Conservation (phyloP, 495 filamentous ascomycete species). For the Halenospora varia region DNA sequence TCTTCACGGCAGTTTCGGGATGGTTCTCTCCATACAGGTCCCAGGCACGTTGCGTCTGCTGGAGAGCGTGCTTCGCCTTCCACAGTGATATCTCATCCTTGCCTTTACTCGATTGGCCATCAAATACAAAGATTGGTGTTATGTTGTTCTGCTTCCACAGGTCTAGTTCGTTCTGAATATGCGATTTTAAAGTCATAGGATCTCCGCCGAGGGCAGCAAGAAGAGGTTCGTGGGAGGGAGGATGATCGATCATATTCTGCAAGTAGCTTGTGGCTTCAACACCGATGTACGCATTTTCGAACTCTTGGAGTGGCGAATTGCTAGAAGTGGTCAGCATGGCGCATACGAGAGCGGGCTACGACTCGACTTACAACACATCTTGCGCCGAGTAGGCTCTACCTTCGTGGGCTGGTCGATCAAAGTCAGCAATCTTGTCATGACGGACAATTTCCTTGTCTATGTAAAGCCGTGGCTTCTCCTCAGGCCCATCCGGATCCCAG, state of each 20-base stretch:
- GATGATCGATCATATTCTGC: conserved; percentile 62
- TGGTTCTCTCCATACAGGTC: conserved; percentile 76
- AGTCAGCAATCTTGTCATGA: background rate
- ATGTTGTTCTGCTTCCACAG: conserved; percentile 60
- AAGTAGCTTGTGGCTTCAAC: conserved; percentile 93
- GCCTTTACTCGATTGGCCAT: conserved; percentile 72
- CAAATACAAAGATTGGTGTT: conserved; percentile 80
- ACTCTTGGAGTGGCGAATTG: conserved; percentile 15
- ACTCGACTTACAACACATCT: conserved; percentile 5
- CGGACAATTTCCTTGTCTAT: background rate
- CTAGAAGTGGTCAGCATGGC: background rate
- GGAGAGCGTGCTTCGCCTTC: conserved; percentile 42
- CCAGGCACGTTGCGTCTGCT: conserved; percentile 66
- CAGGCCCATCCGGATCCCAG: too few species aligned
- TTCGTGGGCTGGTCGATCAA: background rate
- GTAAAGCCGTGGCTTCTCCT: too few species aligned
- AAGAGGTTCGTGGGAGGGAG: conserved; percentile 73
- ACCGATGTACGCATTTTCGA: conserved; percentile 21
- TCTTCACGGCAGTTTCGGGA: conserved; percentile 71
- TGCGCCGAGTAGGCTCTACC: conserved; percentile 3
- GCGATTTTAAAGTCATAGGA: conserved; percentile 68
- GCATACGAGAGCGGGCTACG: background rate
- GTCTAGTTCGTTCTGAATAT: conserved; percentile 71
- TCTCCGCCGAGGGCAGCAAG: conserved; percentile 85
- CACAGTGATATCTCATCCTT: conserved; percentile 52